These are phyloP conservation scores for Aquilaria agallochum DNA, from an alignment of 441 rosid species.

Conservation along the genomic window DNA sequence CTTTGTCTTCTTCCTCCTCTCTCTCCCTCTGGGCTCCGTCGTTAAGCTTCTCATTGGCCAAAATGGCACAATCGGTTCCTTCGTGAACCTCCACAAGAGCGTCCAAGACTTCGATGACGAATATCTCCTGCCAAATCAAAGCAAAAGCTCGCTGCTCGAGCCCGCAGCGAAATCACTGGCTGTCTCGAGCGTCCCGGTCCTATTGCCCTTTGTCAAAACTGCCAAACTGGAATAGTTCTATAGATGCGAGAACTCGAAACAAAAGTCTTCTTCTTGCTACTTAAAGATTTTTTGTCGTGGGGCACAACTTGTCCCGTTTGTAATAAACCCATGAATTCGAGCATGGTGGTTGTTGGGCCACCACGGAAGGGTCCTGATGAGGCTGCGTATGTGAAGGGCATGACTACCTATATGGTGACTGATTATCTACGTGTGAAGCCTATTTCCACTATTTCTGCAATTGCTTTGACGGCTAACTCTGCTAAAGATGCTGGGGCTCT, in stretches of 20 bases:
- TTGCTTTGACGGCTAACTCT: constrained; percentile 4
- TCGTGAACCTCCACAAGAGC: constrained; percentile 9
- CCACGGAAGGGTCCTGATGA: neutral
- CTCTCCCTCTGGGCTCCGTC: constrained; percentile 21
- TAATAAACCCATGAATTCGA: too few species aligned
- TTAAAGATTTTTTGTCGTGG: too few species aligned
- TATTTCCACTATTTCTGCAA: constrained; percentile 10
- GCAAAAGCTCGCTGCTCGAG: neutral
- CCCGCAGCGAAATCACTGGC: neutral
- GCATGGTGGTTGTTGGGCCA: too few species aligned
- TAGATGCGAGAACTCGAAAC: too few species aligned
- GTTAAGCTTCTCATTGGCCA: constrained; percentile 1
- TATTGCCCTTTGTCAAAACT: too few species aligned
- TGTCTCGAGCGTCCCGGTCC: too few species aligned
- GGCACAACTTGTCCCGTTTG: neutral
- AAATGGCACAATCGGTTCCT: constrained; percentile 11
- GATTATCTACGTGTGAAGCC: constrained; percentile 28
- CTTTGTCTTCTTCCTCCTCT: constrained; percentile 18
- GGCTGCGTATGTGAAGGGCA: constrained; percentile 22
- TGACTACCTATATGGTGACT: constrained; percentile 26
- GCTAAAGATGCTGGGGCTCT: neutral
- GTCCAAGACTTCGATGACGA: constrained; percentile 5
- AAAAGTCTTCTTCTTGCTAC: too few species aligned
- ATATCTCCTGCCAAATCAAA: constrained; percentile 4
- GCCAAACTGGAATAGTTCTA: too few species aligned